phyloP scores from a whole-genome alignment of 1,284 basidiomycete species.

The Apiotrichum brassicae region DNA sequence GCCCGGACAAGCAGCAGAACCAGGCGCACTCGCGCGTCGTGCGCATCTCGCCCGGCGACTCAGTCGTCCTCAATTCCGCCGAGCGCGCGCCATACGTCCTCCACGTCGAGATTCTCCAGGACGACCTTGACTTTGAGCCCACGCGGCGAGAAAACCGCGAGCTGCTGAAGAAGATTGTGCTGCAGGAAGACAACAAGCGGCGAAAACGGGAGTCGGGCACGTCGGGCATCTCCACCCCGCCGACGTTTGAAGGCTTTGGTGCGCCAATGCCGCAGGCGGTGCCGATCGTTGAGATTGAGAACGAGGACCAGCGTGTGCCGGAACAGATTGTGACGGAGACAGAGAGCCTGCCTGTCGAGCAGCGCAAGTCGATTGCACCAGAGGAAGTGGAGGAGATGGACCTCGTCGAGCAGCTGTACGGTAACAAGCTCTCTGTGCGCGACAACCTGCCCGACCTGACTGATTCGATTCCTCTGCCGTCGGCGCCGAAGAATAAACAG shows the following conservation, averaged over 20 bases:
- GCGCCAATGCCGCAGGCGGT: slow-evolving; percentile 22
- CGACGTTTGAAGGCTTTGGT: slow-evolving; percentile 19
- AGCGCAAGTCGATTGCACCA: slow-evolving; percentile 17
- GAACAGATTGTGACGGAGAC: neutral
- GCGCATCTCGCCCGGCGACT: slow-evolving; percentile 94
- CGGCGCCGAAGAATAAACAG: slow-evolving; percentile 79
- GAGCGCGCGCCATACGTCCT: slow-evolving; percentile 92
- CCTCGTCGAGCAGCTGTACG: slow-evolving; percentile 87
- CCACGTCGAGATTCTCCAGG: slow-evolving; percentile 83
- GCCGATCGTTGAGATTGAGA: slow-evolving; percentile 1
- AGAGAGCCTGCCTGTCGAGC: neutral
- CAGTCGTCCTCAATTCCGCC: slow-evolving; percentile 96
- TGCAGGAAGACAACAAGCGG: slow-evolving; percentile 56
- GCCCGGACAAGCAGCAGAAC: slow-evolving; percentile 27
- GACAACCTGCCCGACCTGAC: slow-evolving; percentile 65
- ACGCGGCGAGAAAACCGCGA: slow-evolving; percentile 76
- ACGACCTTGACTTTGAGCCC: slow-evolving; percentile 93
- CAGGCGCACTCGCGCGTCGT: slow-evolving; percentile 89
- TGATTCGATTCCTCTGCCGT: slow-evolving; percentile 69
- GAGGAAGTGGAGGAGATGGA: slow-evolving; percentile 80
- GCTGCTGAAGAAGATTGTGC: slow-evolving; percentile 71
- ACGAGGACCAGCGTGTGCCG: neutral
- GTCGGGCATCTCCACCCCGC: neutral
- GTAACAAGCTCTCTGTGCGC: slow-evolving; percentile 63
- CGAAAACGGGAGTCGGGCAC: slow-evolving; percentile 33